Conservation (phyloP, 2,329 filamentous ascomycete genomes). For the Orbilia oligospora region DNA sequence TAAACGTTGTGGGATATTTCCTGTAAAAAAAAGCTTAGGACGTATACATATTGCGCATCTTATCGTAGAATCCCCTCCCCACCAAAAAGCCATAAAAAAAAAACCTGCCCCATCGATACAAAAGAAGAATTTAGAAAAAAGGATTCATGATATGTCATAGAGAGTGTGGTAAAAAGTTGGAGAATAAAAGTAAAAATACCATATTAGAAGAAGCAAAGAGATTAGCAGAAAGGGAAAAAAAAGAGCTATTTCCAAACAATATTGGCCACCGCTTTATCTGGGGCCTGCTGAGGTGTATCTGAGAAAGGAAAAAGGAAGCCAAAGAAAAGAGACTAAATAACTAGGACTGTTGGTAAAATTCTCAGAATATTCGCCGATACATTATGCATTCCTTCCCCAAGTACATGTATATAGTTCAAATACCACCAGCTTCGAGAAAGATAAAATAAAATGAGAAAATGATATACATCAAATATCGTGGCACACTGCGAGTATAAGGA, state of each 20-base stretch:
- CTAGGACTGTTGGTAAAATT: constrained; percentile 58
- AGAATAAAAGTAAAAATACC: constrained; percentile 57
- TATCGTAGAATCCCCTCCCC: constrained; percentile 34
- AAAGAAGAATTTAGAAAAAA: constrained; percentile 24
- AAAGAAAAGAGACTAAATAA: constrained; percentile 13
- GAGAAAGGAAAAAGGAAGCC: background rate
- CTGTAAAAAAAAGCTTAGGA: background rate
- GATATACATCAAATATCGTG: constrained; percentile 60
- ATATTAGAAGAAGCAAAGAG: constrained; percentile 57
- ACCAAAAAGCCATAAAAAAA: background rate
- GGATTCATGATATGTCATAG: constrained; percentile 8
- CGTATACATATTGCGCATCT: constrained; percentile 26
- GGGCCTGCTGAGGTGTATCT: constrained; percentile 45
- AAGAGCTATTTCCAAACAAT: constrained; percentile 62
- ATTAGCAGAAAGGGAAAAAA: constrained; percentile 21
- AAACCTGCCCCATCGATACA: constrained; percentile 13
- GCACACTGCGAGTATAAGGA: constrained; percentile 39
- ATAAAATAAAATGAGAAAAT: constrained; percentile 28
- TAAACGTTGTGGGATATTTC: constrained; percentile 6
- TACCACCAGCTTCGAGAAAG: constrained; percentile 31
- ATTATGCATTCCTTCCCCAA: constrained; percentile 60
- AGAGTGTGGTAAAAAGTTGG: constrained; percentile 36
- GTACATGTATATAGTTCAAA: constrained; percentile 58
- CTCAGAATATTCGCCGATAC: constrained; percentile 65
- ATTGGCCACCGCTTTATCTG: constrained; percentile 63